phyloP scores from a whole-genome alignment of 805 yeast species.

The Ogataea ganodermae region DNA sequence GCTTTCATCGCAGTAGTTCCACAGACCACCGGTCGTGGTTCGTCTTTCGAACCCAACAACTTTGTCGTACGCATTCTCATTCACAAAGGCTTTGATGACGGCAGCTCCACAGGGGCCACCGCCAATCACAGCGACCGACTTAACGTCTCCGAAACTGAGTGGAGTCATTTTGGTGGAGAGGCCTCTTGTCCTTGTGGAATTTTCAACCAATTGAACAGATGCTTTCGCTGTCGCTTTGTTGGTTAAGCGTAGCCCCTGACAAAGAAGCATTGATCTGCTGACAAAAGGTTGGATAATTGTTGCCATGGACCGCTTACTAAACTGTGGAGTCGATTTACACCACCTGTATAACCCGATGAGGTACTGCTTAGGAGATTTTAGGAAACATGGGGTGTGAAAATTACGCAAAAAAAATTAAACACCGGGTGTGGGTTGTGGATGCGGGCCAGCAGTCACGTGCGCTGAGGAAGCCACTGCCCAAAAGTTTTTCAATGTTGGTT shows the following conservation, averaged over 20 bases:
- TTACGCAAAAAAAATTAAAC: too few species aligned
- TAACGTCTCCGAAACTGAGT: constrained; percentile 14
- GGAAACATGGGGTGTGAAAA: neutral
- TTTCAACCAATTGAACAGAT: neutral
- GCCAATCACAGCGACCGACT: constrained; percentile 67
- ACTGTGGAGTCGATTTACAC: too few species aligned
- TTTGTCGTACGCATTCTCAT: constrained; percentile 46
- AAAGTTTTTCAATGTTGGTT: too few species aligned
- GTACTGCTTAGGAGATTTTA: neutral
- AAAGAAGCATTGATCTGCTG: neutral
- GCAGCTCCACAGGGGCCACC: constrained; percentile 80
- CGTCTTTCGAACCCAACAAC: constrained; percentile 65
- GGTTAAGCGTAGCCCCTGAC: neutral
- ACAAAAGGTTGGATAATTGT: too few species aligned
- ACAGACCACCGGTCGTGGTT: constrained; percentile 68
- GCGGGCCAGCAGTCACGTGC: too few species aligned
- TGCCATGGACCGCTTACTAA: too few species aligned
- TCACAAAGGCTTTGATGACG: constrained; percentile 60
- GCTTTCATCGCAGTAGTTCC: constrained; percentile 58
- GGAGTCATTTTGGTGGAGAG: constrained; percentile 11
- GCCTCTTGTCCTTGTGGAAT: neutral
- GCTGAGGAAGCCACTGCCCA: too few species aligned
- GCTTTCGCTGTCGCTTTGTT: neutral
- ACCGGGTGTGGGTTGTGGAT: too few species aligned
- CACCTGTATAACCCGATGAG: too few species aligned